Conservation (phyloP, 345 rosid species). For the Pseudoturritis turrita region DNA sequence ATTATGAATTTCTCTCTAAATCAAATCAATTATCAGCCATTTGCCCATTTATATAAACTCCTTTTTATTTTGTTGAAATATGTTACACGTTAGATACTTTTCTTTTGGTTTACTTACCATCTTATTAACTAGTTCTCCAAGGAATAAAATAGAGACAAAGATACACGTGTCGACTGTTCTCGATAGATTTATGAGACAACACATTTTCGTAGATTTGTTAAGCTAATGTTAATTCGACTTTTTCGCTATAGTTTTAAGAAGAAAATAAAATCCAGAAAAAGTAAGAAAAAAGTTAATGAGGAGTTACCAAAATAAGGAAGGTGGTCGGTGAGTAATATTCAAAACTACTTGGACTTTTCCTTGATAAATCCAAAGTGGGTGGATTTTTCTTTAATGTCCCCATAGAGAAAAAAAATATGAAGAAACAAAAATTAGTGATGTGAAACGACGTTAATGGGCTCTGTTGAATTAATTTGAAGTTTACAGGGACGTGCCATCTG, state of each 20-base stretch:
- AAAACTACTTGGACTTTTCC: not conserved
- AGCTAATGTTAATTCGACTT: too few relatives aligned
- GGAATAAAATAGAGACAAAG: not conserved
- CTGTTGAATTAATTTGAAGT: not conserved
- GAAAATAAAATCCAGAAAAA: slow-evolving; percentile 2
- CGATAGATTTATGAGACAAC: too few relatives aligned
- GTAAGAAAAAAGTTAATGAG: slow-evolving; percentile 1
- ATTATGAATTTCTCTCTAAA: not conserved
- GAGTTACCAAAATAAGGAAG: slow-evolving; percentile 19
- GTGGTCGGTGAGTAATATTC: slow-evolving; percentile 8
- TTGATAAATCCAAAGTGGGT: slow-evolving; percentile 15
- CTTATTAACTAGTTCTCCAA: not conserved
- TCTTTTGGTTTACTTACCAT: too few relatives aligned
- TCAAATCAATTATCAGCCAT: slow-evolving; percentile 13
- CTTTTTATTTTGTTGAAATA: not conserved
- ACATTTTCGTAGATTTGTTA: too few relatives aligned
- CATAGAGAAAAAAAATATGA: not conserved
- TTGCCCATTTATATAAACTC: not conserved
- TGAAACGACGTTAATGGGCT: not conserved
- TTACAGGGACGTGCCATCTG: slow-evolving; percentile 34
- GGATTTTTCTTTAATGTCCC: slow-evolving; percentile 6
- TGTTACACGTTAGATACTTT: slow-evolving; percentile 14
- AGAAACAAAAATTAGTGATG: not conserved
- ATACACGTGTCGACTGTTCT: not conserved
- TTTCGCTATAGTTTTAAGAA: not conserved